These are phyloP conservation scores for Conticribra weissflogii DNA, from an alignment of 108 stramenopile genomes.

Conservation along the genomic window DNA sequence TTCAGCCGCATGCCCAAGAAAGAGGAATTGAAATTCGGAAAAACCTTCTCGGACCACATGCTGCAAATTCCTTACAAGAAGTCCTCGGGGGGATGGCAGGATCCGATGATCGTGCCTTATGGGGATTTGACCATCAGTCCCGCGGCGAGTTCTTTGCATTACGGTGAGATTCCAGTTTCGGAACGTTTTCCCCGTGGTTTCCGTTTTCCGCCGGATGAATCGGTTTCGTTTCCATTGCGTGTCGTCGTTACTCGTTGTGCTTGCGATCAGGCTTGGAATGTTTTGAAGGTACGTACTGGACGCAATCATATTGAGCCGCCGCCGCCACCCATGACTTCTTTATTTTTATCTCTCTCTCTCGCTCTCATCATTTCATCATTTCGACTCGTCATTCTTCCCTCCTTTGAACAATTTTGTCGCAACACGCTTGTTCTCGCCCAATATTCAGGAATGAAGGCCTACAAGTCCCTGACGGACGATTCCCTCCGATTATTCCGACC, in stretches of 20 bases:
- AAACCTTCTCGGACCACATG: conserved; percentile 93
- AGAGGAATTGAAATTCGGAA: conserved; percentile 80
- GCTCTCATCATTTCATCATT: background rate
- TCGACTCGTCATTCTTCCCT: no score
- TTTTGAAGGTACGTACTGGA: conserved; percentile 78
- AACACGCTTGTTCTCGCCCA: no score
- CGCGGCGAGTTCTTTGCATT: conserved; percentile 89
- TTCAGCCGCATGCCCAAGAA: conserved; percentile 36
- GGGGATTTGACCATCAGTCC: conserved; percentile 83
- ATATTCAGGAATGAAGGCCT: conserved; percentile 86
- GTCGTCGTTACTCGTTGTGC: background rate
- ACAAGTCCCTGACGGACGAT: conserved; percentile 54
- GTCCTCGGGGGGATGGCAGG: conserved; percentile 71
- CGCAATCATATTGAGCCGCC: conserved; percentile 37
- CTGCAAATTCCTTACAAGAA: conserved; percentile 80
- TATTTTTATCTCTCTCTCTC: no score
- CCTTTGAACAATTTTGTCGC: no score
- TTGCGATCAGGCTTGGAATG: conserved; percentile 67
- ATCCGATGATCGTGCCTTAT: conserved; percentile 83
- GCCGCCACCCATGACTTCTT: no score
- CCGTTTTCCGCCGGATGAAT: background rate
- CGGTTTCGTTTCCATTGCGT: background rate
- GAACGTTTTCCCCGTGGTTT: background rate
- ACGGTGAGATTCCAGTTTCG: conserved; percentile 58
- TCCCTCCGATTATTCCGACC: conserved; percentile 89